These are phyloP conservation scores for Pseudocercospora musae DNA, from an alignment of 2,329 filamentous ascomycete genomes.

Conservation along the genomic window DNA sequence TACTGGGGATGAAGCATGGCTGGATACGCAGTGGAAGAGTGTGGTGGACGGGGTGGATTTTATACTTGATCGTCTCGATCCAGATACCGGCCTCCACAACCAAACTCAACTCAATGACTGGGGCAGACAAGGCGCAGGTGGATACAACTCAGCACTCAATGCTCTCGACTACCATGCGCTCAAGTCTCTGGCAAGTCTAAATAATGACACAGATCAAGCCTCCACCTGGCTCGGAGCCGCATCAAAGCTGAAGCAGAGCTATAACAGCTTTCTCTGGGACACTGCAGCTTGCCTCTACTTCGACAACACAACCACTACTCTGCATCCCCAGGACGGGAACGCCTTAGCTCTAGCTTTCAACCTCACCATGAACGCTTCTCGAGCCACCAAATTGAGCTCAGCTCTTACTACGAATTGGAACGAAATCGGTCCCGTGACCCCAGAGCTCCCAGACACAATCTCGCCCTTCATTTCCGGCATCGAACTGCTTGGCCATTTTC, in stretches of 20 bases:
- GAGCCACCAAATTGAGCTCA: not conserved
- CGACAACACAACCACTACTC: not conserved
- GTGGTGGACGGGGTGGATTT: not conserved
- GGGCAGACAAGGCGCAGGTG: not conserved
- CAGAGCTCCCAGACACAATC: not conserved
- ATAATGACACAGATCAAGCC: not conserved
- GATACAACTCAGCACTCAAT: not conserved
- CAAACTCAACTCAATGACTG: not conserved
- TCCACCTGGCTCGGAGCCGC: not conserved
- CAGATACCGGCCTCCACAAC: not conserved
- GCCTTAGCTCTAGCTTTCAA: not conserved
- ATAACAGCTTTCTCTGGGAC: not conserved
- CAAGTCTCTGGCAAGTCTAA: not conserved
- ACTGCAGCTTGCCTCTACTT: not conserved
- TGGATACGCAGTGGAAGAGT: not conserved
- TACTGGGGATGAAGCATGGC: constrained; percentile 1
- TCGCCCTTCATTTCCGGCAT: not conserved
- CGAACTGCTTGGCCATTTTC: not conserved
- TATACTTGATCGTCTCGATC: not conserved
- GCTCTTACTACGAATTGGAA: not conserved
- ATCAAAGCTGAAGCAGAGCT: not conserved
- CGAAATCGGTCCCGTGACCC: not conserved
- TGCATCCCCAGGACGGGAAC: not conserved
- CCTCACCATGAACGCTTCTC: not conserved
- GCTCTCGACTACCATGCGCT: not conserved